These are phyloP conservation scores for Miscanthus sacchariflorus DNA, from an alignment of 202 grass and related monocot genomes.

Conservation along the genomic window DNA sequence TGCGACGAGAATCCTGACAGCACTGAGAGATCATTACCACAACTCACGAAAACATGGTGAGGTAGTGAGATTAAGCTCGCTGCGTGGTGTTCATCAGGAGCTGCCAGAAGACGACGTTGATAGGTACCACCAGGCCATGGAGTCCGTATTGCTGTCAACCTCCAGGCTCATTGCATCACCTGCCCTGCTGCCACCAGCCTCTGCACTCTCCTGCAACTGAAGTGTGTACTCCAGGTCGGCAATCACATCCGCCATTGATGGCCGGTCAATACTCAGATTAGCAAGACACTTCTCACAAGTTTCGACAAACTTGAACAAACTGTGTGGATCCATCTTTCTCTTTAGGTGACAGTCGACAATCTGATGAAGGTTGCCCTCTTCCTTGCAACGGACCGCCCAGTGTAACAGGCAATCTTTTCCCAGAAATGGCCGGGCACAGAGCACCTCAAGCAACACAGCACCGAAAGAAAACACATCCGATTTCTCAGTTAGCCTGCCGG, in stretches of 20 bases:
- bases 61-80: too few species aligned
- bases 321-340: constrained; percentile 35
- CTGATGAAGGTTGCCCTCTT: constrained; percentile 44
- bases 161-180: background rate
- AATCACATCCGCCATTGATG: constrained; percentile 60
- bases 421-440: constrained; percentile 42
- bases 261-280: constrained; percentile 29
- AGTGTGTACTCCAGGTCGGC: constrained; percentile 25
- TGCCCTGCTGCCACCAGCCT: background rate
- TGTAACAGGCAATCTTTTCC: constrained; percentile 33
- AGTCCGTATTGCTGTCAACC: background rate
- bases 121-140: background rate
- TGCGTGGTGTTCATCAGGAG: background rate
- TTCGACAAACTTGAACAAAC: constrained; percentile 46
- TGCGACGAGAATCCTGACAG: too few species aligned
- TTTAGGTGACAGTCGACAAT: constrained; percentile 42
- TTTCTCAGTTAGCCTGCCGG: constrained; percentile 46
- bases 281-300: constrained; percentile 53
- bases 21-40: too few species aligned
- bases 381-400: constrained; percentile 45
- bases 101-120: constrained; percentile 1
- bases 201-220: constrained; percentile 17
- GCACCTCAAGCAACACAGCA: constrained; percentile 59
- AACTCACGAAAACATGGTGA: too few species aligned
- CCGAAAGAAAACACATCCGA: constrained; percentile 59